Conservation (phyloP, 1,139 yeast species). For the Fermentozyma sake region DNA sequence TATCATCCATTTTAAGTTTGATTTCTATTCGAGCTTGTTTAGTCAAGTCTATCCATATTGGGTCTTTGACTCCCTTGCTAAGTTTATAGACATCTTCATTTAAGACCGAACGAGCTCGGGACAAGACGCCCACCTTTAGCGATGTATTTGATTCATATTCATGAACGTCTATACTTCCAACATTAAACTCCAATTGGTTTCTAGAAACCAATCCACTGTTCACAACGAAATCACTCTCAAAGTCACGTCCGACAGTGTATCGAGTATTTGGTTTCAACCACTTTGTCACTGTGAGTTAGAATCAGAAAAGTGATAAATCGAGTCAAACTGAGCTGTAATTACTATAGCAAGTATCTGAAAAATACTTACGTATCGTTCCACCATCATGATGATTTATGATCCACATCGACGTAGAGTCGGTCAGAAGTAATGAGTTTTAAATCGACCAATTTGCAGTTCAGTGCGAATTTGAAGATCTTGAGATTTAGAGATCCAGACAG, state of each 20-base stretch:
- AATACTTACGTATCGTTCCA: not conserved
- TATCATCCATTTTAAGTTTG: constrained; percentile 15
- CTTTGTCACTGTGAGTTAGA: constrained; percentile 5
- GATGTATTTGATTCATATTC: constrained; percentile 16
- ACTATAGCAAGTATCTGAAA: too few relatives aligned
- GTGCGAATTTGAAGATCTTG: too few relatives aligned
- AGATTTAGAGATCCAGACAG: too few relatives aligned
- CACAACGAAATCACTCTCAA: constrained; percentile 19
- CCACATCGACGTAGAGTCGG: constrained; percentile 11
- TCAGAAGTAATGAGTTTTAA: too few relatives aligned
- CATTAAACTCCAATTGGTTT: constrained; percentile 22
- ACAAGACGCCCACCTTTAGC: constrained; percentile 19
- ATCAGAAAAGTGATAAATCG: not conserved
- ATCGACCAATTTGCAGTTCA: too few relatives aligned
- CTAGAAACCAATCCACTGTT: constrained; percentile 27
- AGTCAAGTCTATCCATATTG: constrained; percentile 16
- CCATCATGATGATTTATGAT: constrained; percentile 7
- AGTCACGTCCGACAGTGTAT: constrained; percentile 30
- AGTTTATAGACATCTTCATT: constrained; percentile 25
- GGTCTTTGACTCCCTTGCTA: constrained; percentile 13
- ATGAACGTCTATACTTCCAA: constrained; percentile 9
- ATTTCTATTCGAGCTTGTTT: constrained; percentile 10
- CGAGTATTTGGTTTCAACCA: constrained; percentile 14
- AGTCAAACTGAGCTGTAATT: too few relatives aligned
- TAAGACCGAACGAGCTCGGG: constrained; percentile 28